Conservation (phyloP, 2,329 filamentous ascomycete species). For the Epicoccum sorghinum region DNA sequence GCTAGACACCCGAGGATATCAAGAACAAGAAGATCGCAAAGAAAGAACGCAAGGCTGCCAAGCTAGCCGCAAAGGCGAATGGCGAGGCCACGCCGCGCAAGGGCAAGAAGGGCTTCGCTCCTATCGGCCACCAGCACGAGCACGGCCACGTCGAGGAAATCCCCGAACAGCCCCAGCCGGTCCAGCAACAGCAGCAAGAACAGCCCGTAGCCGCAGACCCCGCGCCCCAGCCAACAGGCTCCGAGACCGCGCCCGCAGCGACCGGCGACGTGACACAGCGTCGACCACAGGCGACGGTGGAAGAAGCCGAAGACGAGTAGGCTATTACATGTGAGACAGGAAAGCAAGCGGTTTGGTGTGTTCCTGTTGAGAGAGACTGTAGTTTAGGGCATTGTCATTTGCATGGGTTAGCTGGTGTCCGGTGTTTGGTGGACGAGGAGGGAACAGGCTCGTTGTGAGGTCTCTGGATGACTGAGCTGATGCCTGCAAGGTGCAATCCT, state of each 20-base stretch:
- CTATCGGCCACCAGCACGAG: slow-evolving; percentile 23
- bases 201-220: slow-evolving; percentile 27
- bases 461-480: no score
- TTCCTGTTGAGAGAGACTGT: neutral
- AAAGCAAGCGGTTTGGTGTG: neutral
- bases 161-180: neutral
- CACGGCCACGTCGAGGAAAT: slow-evolving; percentile 12
- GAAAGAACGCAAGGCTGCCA: slow-evolving; percentile 45
- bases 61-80: slow-evolving; percentile 36
- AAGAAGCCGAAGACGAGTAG: slow-evolving; percentile 48
- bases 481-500: no score
- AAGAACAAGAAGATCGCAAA: slow-evolving; percentile 54
- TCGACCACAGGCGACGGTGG: slow-evolving; percentile 42
- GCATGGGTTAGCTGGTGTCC: slow-evolving; percentile 18
- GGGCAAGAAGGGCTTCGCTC: slow-evolving; percentile 44
- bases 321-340: no score
- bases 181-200: slow-evolving; percentile 4
- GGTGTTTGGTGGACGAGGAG: neutral
- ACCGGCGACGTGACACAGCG: slow-evolving; percentile 34
- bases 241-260: slow-evolving; percentile 24
- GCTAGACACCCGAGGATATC: slow-evolving; percentile 49
- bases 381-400: slow-evolving; percentile 5
- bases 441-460: no score
- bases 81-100: slow-evolving; percentile 37
- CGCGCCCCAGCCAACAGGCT: slow-evolving; percentile 39